Conservation (phyloP, 768 basidiomycete genomes). For the Steccherinum ochraceum region DNA sequence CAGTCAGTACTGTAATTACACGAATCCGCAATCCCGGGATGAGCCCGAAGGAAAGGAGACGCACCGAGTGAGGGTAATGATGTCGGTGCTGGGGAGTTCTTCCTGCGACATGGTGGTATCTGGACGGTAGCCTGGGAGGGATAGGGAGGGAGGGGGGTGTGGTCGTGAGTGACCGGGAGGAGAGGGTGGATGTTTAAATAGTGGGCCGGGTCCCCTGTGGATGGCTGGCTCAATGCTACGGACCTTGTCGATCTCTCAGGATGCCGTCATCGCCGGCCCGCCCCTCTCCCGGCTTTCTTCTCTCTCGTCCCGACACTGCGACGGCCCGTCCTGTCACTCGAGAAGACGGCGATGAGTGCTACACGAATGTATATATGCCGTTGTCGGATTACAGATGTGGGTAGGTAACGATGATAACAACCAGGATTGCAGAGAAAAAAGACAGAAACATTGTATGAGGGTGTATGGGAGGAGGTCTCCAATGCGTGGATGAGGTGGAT, state of each 20-base stretch:
- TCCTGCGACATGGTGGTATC: conserved; percentile 30
- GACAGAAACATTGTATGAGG: no score
- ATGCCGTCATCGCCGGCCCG: neutral
- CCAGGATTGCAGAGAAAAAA: no score
- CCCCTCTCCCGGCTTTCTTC: neutral
- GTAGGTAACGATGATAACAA: no score
- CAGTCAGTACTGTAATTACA: conserved; percentile 2
- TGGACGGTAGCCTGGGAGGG: conserved; percentile 6
- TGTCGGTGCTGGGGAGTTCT: conserved; percentile 73
- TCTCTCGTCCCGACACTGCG: no score
- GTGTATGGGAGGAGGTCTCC: no score
- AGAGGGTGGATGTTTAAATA: neutral
- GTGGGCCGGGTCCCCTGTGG: neutral
- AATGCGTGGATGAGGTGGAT: no score
- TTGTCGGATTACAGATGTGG: no score
- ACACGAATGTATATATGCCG: no score
- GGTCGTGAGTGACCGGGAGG: neutral
- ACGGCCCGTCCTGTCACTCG: no score
- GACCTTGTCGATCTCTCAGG: neutral
- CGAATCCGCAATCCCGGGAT: neutral
- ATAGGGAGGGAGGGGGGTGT: neutral
- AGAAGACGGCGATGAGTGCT: no score
- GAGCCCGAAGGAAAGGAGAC: conserved; percentile 14
- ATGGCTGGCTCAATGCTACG: neutral
- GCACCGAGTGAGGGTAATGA: conserved; percentile 90